A percentile compares a stretch with the other conserved stretches of the same genome.
Conservation (phyloP, 371 early-diverging fungal genomes). For the Astathelohania contejeani region DNA sequence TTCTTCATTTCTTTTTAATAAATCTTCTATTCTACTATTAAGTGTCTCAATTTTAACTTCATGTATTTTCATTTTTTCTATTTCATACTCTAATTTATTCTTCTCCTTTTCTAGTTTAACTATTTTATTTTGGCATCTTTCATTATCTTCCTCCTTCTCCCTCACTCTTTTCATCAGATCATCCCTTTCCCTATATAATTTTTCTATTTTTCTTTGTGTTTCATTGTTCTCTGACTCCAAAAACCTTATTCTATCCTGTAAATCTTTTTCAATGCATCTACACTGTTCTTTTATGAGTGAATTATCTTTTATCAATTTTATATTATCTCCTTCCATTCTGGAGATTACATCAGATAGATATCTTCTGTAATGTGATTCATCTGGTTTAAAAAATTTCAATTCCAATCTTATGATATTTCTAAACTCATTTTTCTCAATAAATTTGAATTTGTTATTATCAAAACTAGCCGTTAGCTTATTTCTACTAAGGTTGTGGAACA, state of each 20-base stretch:
- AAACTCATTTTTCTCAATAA: constrained; percentile 50
- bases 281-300: constrained; percentile 35
- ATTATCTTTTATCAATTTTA: constrained; percentile 47
- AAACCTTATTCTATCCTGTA: constrained; percentile 18
- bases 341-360: constrained; percentile 47
- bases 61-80: constrained; percentile 27
- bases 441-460: constrained; percentile 31
- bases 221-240: constrained; percentile 20
- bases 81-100: constrained; percentile 21
- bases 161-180: constrained; percentile 10
- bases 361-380: constrained; percentile 43
- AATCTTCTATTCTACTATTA: constrained; percentile 7
- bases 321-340: constrained; percentile 43
- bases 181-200: constrained; percentile 15
- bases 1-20: constrained; percentile 28
- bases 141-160: constrained; percentile 6
- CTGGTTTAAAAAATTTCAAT: constrained; percentile 42
- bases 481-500: constrained; percentile 41
- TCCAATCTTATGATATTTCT: constrained; percentile 51
- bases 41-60: constrained; percentile 19
- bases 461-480: constrained; percentile 29
- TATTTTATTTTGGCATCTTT: constrained; percentile 15
- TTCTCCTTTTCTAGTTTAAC: constrained; percentile 32
- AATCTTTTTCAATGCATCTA: constrained; percentile 12
- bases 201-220: constrained; percentile 19